phyloP scores from a whole-genome alignment of 2,329 filamentous ascomycete species.

The Fusarium phyllophilum region DNA sequence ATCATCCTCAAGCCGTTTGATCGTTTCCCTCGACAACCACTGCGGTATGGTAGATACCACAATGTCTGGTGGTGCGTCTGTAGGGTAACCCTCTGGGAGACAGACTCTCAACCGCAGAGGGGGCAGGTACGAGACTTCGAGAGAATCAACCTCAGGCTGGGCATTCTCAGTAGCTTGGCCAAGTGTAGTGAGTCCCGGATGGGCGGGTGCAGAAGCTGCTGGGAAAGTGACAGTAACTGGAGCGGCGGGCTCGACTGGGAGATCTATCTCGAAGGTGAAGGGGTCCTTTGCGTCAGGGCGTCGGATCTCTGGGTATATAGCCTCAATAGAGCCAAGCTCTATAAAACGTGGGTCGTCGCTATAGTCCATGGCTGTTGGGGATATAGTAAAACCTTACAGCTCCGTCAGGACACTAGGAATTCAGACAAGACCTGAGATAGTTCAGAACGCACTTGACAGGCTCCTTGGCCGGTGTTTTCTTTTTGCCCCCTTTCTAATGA shows the following conservation, averaged over 20 bases:
- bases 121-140: slow-evolving; percentile 67
- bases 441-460: neutral
- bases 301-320: slow-evolving; percentile 74
- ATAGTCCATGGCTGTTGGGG: slow-evolving; percentile 48
- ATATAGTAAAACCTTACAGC: neutral
- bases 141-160: slow-evolving; percentile 53
- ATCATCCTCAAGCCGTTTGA: slow-evolving; percentile 62
- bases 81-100: slow-evolving; percentile 69
- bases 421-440: neutral
- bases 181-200: slow-evolving; percentile 20
- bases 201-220: slow-evolving; percentile 49
- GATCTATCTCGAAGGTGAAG: slow-evolving; percentile 65
- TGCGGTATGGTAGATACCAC: slow-evolving; percentile 63
- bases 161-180: slow-evolving; percentile 20
- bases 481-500: neutral
- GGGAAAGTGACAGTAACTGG: slow-evolving; percentile 69
- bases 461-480: neutral
- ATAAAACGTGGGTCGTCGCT: slow-evolving; percentile 64
- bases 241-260: slow-evolving; percentile 65
- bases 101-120: slow-evolving; percentile 63
- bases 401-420: neutral
- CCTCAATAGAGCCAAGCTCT: slow-evolving; percentile 69
- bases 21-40: slow-evolving; percentile 64
- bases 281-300: slow-evolving; percentile 53
- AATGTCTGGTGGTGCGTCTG: slow-evolving; percentile 60